Conservation (phyloP, 257 asterid genomes). For the Paulownia fortunei region DNA sequence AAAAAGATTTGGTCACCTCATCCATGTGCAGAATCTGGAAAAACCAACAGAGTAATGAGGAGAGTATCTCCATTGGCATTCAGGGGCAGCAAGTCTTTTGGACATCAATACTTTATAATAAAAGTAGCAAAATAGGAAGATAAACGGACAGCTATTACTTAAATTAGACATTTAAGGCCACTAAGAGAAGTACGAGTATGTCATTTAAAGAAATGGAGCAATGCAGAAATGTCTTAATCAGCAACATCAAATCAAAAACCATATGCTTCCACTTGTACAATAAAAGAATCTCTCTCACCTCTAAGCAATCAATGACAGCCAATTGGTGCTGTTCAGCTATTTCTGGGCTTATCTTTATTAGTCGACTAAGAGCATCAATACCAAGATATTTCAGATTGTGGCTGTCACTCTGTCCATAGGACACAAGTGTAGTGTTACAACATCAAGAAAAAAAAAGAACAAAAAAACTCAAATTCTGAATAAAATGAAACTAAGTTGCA, state of each 20-base stretch:
- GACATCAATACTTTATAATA: neutral
- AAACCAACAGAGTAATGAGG: neutral
- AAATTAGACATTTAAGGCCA: neutral
- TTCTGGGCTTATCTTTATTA: conserved; percentile 79
- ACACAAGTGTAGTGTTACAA: conserved; percentile 4
- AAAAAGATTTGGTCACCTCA: neutral
- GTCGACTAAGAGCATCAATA: conserved; percentile 84
- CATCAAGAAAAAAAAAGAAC: neutral
- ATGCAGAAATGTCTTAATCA: neutral
- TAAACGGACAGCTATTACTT: neutral
- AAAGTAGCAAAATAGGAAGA: neutral
- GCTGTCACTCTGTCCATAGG: conserved; percentile 73
- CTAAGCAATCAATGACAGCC: conserved; percentile 89
- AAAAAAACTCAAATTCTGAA: neutral
- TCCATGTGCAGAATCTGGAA: neutral
- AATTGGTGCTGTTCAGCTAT: conserved; percentile 90
- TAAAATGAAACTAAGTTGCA: conserved; percentile 18
- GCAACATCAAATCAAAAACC: neutral
- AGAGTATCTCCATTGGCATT: neutral
- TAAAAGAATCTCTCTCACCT: conserved; percentile 49
- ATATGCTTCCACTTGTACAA: conserved; percentile 8
- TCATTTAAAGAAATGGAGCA: neutral
- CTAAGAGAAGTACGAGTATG: neutral
- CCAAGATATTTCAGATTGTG: conserved; percentile 90
- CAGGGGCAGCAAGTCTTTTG: neutral